These are phyloP conservation scores for Nothophoma quercina DNA, from an alignment of 2,329 filamentous ascomycete genomes.

Conservation along the genomic window DNA sequence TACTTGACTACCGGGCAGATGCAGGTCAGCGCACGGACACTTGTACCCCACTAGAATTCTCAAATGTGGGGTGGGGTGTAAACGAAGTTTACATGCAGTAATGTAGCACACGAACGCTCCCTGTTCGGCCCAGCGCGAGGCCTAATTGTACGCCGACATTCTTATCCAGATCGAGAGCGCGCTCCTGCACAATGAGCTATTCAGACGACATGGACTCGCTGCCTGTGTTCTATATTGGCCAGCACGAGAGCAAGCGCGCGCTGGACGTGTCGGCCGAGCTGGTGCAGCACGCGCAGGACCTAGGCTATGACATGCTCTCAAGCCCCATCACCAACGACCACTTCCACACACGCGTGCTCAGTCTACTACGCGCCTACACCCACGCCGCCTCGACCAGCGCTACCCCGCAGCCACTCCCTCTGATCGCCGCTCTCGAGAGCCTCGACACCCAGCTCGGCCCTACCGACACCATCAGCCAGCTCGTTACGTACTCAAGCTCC, in stretches of 20 bases:
- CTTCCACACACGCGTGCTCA: slow-evolving; percentile 74
- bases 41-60: no score
- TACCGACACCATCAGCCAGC: slow-evolving; percentile 71
- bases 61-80: no score
- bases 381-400: slow-evolving; percentile 57
- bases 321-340: slow-evolving; percentile 77
- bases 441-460: slow-evolving; percentile 80
- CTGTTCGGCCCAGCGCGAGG: no score
- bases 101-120: no score
- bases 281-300: slow-evolving; percentile 72
- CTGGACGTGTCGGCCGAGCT: slow-evolving; percentile 69
- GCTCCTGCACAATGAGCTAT: no score
- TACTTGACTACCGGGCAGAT: no score
- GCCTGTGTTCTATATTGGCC: slow-evolving; percentile 72
- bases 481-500: slow-evolving; percentile 81
- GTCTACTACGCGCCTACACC: slow-evolving; percentile 66
- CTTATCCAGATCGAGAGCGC: no score
- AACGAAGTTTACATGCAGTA: no score
- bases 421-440: slow-evolving; percentile 72
- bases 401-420: slow-evolving; percentile 51
- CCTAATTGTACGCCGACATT: no score
- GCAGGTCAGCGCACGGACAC: no score
- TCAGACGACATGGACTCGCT: slow-evolving; percentile 46
- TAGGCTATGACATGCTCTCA: slow-evolving; percentile 79
- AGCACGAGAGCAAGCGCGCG: slow-evolving; percentile 72